phyloP scores from a whole-genome alignment of 208 protist genomes.

The Acanthamoeba royreba region DNA sequence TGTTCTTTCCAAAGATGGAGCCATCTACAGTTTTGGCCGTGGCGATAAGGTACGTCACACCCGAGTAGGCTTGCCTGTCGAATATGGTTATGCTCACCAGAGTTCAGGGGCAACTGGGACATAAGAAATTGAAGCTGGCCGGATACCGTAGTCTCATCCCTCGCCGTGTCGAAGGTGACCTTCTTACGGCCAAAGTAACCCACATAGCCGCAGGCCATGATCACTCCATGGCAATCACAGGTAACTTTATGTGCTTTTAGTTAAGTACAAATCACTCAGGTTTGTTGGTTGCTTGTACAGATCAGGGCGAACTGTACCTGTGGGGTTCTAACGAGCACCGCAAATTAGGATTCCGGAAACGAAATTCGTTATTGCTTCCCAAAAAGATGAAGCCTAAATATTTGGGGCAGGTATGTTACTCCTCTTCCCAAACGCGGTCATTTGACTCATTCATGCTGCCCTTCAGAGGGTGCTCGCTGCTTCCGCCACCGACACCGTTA shows the following conservation, averaged over 20 bases:
- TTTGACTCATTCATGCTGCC: neutral
- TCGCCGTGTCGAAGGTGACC: neutral
- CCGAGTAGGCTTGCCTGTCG: no score
- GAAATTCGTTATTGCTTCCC: neutral
- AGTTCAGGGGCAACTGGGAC: constrained; percentile 14
- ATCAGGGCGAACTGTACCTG: neutral
- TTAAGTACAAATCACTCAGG: neutral
- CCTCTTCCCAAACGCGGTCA: no score
- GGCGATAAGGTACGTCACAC: constrained; percentile 8
- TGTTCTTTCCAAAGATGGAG: neutral
- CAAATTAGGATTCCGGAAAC: neutral
- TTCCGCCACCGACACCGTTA: neutral
- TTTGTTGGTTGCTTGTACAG: neutral
- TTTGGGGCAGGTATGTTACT: no score
- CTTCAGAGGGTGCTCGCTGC: neutral
- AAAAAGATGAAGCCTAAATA: constrained; percentile 21
- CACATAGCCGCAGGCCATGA: neutral
- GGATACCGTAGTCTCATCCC: neutral
- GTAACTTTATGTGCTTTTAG: neutral
- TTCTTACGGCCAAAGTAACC: neutral
- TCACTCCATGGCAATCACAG: constrained; percentile 21
- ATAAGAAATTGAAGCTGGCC: neutral
- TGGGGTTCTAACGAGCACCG: constrained; percentile 21
- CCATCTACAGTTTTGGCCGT: neutral
- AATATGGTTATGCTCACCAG: no score